Percentiles rank a stretch among this genome's conserved stretches.
Conservation (phyloP, 2,329 filamentous ascomycete genomes). For the Penicillium rolfsii region DNA sequence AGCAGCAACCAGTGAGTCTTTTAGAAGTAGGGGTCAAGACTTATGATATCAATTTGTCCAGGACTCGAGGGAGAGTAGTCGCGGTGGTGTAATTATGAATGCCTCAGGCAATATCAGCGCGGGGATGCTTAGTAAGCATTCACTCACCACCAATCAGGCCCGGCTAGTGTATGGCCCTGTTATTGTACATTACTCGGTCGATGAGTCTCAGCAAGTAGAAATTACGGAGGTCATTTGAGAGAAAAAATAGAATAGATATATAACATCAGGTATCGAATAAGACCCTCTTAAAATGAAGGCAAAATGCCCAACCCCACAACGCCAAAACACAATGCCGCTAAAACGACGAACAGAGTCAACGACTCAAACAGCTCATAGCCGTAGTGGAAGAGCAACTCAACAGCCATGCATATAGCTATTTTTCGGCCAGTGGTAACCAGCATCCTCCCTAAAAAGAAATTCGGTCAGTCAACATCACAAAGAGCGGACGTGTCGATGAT, state of each 20-base stretch:
- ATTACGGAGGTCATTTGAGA: not conserved
- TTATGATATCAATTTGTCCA: not conserved
- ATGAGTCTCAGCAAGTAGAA: not conserved
- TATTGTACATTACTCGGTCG: not conserved
- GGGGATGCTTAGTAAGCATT: constrained; percentile 10
- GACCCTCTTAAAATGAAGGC: not conserved
- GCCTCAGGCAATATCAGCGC: not conserved
- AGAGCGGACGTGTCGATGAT: not conserved
- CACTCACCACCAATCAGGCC: too few relatives aligned
- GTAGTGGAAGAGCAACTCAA: constrained; percentile 16
- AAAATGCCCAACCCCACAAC: constrained; percentile 25
- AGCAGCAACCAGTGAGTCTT: not conserved
- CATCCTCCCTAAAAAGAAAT: constrained; percentile 43
- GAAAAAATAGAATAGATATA: constrained; percentile 8
- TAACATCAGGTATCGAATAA: constrained; percentile 18
- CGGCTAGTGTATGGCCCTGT: not conserved
- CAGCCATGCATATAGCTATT: constrained; percentile 66
- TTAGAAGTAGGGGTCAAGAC: not conserved
- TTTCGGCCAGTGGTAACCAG: constrained; percentile 62
- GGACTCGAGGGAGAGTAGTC: not conserved
- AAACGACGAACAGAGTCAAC: constrained; percentile 23
- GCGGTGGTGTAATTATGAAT: not conserved
- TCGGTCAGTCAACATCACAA: constrained; percentile 5
- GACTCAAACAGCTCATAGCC: constrained; percentile 13
- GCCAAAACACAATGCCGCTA: constrained; percentile 37